A percentile compares a stretch with the other conserved stretches of the same genome.
Evolutionary conservation across 1,284 basidiomycete species (phyloP).

Genomic region (Rhodotorula sp.): DNA sequence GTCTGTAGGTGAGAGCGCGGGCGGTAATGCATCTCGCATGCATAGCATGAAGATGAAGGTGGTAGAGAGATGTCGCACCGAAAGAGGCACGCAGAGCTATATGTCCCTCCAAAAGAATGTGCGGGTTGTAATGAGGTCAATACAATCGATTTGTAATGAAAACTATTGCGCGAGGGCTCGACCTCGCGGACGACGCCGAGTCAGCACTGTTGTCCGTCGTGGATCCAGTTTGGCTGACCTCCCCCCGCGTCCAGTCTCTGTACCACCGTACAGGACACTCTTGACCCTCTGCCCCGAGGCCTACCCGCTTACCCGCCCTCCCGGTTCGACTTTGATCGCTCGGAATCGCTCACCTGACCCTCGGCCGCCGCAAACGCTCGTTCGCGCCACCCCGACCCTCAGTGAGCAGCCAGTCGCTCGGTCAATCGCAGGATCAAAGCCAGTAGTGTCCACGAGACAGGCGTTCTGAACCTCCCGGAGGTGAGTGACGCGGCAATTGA

Average conservation of each 20-base stretch:
- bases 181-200: background rate
- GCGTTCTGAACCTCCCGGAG: slow-evolving; percentile 7
- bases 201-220: background rate
- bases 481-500: background rate
- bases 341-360: slow-evolving; percentile 1
- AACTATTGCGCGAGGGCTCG: background rate
- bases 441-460: slow-evolving; percentile 4
- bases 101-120: too few species aligned
- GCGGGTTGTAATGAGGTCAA: background rate
- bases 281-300: slow-evolving; percentile 3
- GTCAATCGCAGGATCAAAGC: background rate
- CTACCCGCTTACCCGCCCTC: slow-evolving; percentile 1
- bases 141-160: background rate
- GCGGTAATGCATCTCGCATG: too few species aligned
- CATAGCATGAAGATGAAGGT: too few species aligned
- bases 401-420: background rate
- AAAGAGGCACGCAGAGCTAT: too few species aligned
- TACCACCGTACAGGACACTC: background rate
- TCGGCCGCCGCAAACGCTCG: background rate
- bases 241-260: slow-evolving; percentile 1
- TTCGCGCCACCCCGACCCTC: background rate
- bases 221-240: background rate
- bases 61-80: too few species aligned
- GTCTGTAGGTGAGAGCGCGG: too few species aligned
- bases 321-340: background rate